Conservation (phyloP, 1,284 basidiomycete species). For the Athelia sp. region DNA sequence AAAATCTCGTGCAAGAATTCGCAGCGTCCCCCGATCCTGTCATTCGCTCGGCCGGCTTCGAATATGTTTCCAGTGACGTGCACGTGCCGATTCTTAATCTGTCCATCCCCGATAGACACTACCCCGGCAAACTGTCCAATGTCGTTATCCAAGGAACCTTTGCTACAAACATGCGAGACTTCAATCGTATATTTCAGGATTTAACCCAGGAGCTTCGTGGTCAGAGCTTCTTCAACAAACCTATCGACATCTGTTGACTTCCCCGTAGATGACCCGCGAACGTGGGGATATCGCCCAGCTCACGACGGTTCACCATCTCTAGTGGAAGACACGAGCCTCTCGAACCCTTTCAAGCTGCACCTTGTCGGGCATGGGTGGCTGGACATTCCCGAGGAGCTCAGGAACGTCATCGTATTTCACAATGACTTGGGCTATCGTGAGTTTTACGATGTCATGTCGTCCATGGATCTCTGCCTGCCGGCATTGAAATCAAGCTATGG, state of each 20-base stretch:
- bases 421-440: constrained; percentile 25
- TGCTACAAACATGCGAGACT: constrained; percentile 25
- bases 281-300: constrained; percentile 31
- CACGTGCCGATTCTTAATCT: constrained; percentile 30
- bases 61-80: constrained; percentile 30
- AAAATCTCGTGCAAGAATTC: constrained; percentile 21
- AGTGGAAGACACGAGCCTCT: constrained; percentile 15
- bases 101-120: constrained; percentile 17
- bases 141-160: constrained; percentile 35
- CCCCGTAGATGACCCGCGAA: constrained; percentile 23
- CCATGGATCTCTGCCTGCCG: constrained; percentile 32
- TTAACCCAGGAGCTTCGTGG: constrained; percentile 23
- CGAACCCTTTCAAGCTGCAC: constrained; percentile 26
- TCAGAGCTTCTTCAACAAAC: constrained; percentile 6
- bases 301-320: constrained; percentile 19
- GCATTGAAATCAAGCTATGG: constrained; percentile 24
- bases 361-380: constrained; percentile 28
- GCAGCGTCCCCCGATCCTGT: constrained; percentile 25
- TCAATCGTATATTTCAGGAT: constrained; percentile 26
- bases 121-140: constrained; percentile 20
- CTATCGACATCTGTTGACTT: not conserved
- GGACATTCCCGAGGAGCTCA: constrained; percentile 26
- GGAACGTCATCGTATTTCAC: constrained; percentile 26
- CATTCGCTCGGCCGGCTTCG: constrained; percentile 25
- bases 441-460: constrained; percentile 29